These are phyloP conservation scores for Dryas integrifolia DNA, from an alignment of 331 rosid species.

Conservation along the genomic window DNA sequence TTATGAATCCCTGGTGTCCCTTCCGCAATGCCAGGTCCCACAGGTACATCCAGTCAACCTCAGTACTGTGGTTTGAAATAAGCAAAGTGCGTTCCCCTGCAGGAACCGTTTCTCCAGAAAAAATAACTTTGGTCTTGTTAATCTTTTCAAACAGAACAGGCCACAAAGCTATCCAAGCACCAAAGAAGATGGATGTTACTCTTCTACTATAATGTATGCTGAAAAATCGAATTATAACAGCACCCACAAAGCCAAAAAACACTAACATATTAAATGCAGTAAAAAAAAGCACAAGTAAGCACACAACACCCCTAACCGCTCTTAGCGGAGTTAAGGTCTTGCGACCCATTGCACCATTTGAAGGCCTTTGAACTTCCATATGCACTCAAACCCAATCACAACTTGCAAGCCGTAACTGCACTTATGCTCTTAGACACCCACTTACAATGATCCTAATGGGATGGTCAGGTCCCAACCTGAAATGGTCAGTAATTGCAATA, in stretches of 20 bases:
- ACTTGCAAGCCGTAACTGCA: constrained; percentile 20
- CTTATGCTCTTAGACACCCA: constrained; percentile 23
- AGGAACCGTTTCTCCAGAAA: constrained; percentile 66
- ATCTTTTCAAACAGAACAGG: constrained; percentile 79
- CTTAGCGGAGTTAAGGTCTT: constrained; percentile 43
- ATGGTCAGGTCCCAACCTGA: constrained; percentile 1
- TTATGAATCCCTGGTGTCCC: constrained; percentile 64
- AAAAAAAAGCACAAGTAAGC: constrained; percentile 57
- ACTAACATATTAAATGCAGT: constrained; percentile 70
- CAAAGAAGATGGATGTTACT: constrained; percentile 64
- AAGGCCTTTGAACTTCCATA: constrained; percentile 48
- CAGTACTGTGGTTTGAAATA: constrained; percentile 84
- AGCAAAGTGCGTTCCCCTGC: constrained; percentile 54
- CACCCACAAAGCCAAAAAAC: constrained; percentile 51
- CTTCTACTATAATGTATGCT: constrained; percentile 65
- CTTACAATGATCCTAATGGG: constrained; percentile 18
- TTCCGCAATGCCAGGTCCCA: constrained; percentile 85
- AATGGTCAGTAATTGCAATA: constrained; percentile 6
- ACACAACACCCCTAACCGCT: constrained; percentile 57
- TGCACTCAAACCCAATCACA: constrained; percentile 24
- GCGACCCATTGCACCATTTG: constrained; percentile 27
- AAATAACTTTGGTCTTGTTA: constrained; percentile 64
- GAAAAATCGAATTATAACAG: constrained; percentile 53
- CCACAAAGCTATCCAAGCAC: constrained; percentile 86
- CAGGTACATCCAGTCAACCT: constrained; percentile 88